These are phyloP conservation scores for Choiromyces venosus DNA, from an alignment of 495 filamentous ascomycete species.

Conservation along the genomic window DNA sequence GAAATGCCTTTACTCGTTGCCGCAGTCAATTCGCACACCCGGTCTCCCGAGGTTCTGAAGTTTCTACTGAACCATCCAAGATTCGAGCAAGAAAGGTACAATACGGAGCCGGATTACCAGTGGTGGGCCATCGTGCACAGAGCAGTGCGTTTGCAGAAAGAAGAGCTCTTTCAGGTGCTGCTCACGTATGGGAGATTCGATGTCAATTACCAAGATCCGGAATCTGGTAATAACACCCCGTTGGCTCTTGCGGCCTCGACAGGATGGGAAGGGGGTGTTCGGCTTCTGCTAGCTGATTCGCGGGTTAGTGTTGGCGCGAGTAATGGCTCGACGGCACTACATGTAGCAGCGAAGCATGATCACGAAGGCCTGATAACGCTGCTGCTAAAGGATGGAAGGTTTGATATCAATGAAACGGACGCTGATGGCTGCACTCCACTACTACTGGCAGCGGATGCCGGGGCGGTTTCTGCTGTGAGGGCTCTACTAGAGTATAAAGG, in stretches of 20 bases:
- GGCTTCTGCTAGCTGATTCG: slow-evolving; percentile 13
- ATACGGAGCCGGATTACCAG: slow-evolving; percentile 13
- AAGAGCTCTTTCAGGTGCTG: slow-evolving; percentile 14
- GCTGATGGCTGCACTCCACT: slow-evolving; percentile 17
- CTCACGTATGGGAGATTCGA: slow-evolving; percentile 1
- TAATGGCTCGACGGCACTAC: slow-evolving; percentile 18
- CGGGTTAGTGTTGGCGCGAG: slow-evolving; percentile 1
- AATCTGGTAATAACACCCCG: slow-evolving; percentile 5
- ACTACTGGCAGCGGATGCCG: slow-evolving; percentile 12
- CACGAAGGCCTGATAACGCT: not conserved
- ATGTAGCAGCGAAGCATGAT: slow-evolving; percentile 13
- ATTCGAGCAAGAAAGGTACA: not conserved
- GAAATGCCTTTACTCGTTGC: not conserved
- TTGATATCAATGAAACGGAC: slow-evolving; percentile 21
- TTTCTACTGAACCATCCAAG: not conserved
- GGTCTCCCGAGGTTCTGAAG: not conserved
- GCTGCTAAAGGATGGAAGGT: slow-evolving; percentile 1
- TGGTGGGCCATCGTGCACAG: slow-evolving; percentile 14
- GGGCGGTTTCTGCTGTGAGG: not conserved
- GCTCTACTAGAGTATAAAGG: not conserved
- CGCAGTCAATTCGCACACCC: not conserved
- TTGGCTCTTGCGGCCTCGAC: slow-evolving; percentile 14
- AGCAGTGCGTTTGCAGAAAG: slow-evolving; percentile 5
- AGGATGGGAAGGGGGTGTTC: slow-evolving; percentile 11
- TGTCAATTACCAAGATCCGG: not conserved